Conservation (phyloP, 202 grass and related monocot genomes). For the Elaeis oleifera region DNA sequence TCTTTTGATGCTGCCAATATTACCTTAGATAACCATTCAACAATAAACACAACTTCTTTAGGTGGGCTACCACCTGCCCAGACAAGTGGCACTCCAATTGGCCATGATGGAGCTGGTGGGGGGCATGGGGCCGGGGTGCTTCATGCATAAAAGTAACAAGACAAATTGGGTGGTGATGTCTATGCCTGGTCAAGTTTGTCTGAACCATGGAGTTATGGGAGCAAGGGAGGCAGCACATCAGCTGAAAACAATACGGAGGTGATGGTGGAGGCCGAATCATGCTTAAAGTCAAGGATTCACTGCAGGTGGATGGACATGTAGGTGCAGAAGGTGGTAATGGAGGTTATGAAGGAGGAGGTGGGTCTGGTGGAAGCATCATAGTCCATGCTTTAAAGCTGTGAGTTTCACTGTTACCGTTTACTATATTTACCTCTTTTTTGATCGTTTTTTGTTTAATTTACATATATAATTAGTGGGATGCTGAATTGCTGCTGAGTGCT, state of each 20-base stretch:
- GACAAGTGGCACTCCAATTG: slow-evolving; percentile 80
- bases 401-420: slow-evolving; percentile 27
- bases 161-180: slow-evolving; percentile 90
- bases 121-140: slow-evolving; percentile 84
- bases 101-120: slow-evolving; percentile 63
- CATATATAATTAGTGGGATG: too few species aligned
- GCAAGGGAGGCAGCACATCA: slow-evolving; percentile 55
- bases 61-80: slow-evolving; percentile 61
- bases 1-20: slow-evolving; percentile 45
- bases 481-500: too few species aligned
- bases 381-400: slow-evolving; percentile 88
- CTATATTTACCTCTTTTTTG: slow-evolving; percentile 10
- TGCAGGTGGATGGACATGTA: slow-evolving; percentile 56
- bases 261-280: slow-evolving; percentile 68
- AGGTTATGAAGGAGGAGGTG: slow-evolving; percentile 58
- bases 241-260: slow-evolving; percentile 38
- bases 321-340: slow-evolving; percentile 81
- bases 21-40: slow-evolving; percentile 31
- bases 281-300: slow-evolving; percentile 33
- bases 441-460: not conserved
- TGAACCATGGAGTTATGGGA: slow-evolving; percentile 81
- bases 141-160: slow-evolving; percentile 61
- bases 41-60: slow-evolving; percentile 52
- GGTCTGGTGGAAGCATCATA: slow-evolving; percentile 86
- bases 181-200: slow-evolving; percentile 67